phyloP scores from a whole-genome alignment of 1,139 yeast genomes.

The Debaryomyces sp. region DNA sequence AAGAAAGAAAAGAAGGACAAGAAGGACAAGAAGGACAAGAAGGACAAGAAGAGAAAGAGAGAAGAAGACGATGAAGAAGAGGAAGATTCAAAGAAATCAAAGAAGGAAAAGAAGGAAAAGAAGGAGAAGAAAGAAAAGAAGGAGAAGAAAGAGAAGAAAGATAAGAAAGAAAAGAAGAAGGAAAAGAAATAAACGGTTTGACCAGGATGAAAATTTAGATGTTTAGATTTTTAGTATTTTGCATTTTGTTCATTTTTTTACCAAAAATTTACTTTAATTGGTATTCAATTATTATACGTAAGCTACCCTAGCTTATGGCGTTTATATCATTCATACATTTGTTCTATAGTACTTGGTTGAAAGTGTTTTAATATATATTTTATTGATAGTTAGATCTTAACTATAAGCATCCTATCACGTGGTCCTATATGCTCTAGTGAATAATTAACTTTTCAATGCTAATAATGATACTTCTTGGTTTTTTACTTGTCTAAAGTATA shows the following conservation, averaged over 20 bases:
- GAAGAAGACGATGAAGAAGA: constrained; percentile 19
- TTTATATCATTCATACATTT: constrained; percentile 11
- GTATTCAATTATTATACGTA: constrained; percentile 1
- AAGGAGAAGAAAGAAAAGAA: constrained; percentile 30
- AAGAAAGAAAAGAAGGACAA: constrained; percentile 45
- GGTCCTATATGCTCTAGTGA: background rate
- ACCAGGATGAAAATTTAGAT: constrained; percentile 5
- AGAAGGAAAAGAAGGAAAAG: constrained; percentile 36
- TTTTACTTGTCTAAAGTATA: background rate
- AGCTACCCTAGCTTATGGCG: background rate
- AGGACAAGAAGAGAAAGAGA: constrained; percentile 21
- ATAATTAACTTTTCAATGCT: background rate
- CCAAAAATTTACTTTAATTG: constrained; percentile 2
- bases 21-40: constrained; percentile 32
- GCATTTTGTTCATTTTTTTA: constrained; percentile 7
- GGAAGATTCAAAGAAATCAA: constrained; percentile 36
- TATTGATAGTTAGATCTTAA: background rate
- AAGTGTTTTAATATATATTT: constrained; percentile 8
- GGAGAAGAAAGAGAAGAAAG: constrained; percentile 51
- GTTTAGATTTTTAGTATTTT: constrained; percentile 8
- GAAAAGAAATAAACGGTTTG: constrained; percentile 29
- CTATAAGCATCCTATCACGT: background rate
- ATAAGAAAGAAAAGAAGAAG: constrained; percentile 46
- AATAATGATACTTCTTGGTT: background rate
- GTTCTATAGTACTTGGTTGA: constrained; percentile 9